Evolutionary conservation across 495 filamentous ascomycete species (phyloP).

Genomic region (Astrothelium subdiscretum): DNA sequence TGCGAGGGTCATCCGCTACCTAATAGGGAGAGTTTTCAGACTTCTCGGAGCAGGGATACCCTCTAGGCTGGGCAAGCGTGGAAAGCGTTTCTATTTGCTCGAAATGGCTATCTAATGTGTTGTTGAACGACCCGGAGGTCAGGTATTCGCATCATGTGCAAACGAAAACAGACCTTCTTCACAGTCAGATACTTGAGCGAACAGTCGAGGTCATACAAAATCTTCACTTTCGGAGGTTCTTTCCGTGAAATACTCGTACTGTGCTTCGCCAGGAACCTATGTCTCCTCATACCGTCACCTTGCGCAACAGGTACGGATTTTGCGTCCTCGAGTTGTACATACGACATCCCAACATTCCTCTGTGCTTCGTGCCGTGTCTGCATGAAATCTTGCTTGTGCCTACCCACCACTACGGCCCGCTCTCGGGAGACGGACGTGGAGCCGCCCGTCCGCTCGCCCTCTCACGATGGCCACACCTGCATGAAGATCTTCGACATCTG

Average conservation of each 20-base stretch:
- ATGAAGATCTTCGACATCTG: background rate
- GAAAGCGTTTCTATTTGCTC: background rate
- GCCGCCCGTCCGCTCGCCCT: background rate
- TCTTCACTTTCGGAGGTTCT: background rate
- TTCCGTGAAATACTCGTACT: background rate
- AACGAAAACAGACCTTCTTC: background rate
- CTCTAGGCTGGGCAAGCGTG: background rate
- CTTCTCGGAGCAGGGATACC: conserved; percentile 1
- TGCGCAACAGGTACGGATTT: background rate
- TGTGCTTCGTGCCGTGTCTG: conserved; percentile 1
- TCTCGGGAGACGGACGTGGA: background rate
- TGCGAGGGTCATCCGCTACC: background rate
- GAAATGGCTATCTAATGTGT: background rate
- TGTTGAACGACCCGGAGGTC: background rate
- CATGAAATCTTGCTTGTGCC: conserved; percentile 2
- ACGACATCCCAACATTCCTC: background rate
- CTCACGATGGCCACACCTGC: background rate
- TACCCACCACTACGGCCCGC: background rate
- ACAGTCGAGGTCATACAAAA: background rate
- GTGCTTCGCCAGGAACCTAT: background rate
- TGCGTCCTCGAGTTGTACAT: background rate
- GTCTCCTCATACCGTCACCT: background rate
- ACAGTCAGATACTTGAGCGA: background rate
- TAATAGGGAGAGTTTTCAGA: conserved; percentile 1
- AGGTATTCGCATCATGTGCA: background rate